Evolutionary conservation across 176 grass and related monocot genomes (phyloP).

Genomic region (Rhynchospora tenuis): DNA sequence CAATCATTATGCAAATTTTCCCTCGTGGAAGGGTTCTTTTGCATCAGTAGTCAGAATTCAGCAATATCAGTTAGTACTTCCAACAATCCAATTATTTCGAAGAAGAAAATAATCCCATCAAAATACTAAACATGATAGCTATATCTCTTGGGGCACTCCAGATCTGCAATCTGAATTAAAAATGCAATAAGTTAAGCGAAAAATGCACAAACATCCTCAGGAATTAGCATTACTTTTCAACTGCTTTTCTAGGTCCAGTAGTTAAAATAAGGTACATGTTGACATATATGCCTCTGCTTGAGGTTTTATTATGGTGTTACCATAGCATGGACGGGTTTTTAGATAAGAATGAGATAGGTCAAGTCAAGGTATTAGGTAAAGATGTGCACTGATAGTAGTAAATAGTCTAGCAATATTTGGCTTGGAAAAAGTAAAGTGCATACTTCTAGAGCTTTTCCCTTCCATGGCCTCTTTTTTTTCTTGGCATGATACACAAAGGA

Average conservation of each 20-base stretch:
- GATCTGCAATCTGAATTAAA: slow-evolving; percentile 52
- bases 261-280: slow-evolving; percentile 1
- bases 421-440: neutral
- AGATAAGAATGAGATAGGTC: too few species aligned
- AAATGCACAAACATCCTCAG: slow-evolving; percentile 11
- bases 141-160: slow-evolving; percentile 32
- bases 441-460: slow-evolving; percentile 67
- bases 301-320: slow-evolving; percentile 2
- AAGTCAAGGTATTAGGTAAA: neutral
- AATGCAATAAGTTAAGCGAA: slow-evolving; percentile 14
- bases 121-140: neutral
- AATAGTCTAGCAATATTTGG: neutral
- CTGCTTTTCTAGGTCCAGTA: neutral
- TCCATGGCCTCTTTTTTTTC: slow-evolving; percentile 94
- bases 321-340: neutral
- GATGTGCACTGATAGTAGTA: neutral
- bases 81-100: neutral
- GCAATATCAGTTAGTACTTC: slow-evolving; percentile 17
- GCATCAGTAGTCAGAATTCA: slow-evolving; percentile 15
- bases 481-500: slow-evolving; percentile 81
- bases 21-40: slow-evolving; percentile 6
- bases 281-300: neutral
- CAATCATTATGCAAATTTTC: neutral
- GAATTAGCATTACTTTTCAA: neutral
- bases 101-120: neutral